Conservation (phyloP, 345 rosid species). For the Aegle marmelos region DNA sequence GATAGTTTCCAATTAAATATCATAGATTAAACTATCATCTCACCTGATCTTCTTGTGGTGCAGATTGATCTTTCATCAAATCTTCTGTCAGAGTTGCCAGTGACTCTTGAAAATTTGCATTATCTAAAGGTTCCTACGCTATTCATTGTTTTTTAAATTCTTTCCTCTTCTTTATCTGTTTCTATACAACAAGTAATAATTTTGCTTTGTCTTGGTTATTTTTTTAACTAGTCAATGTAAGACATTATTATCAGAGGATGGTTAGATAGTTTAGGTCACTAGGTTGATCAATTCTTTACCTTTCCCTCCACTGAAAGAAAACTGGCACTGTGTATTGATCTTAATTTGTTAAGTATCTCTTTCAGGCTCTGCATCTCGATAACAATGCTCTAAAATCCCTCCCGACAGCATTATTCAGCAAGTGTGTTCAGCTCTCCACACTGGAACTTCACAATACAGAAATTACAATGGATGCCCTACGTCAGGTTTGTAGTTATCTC, state of each 20-base stretch:
- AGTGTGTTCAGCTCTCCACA: constrained; percentile 65
- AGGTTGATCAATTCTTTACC: neutral
- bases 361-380: constrained; percentile 62
- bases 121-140: constrained; percentile 57
- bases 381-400: constrained; percentile 71
- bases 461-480: constrained; percentile 69
- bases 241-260: neutral
- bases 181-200: neutral
- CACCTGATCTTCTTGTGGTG: constrained; percentile 10
- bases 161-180: neutral
- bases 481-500: constrained; percentile 50
- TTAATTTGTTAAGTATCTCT: neutral
- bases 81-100: constrained; percentile 67
- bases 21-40: neutral
- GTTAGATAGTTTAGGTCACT: neutral
- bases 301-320: neutral
- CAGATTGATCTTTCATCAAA: constrained; percentile 93
- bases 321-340: neutral
- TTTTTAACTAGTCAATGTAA: neutral
- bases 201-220: neutral
- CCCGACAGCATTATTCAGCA: constrained; percentile 56
- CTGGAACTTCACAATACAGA: constrained; percentile 88
- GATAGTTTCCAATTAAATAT: neutral
- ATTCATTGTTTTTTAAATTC: neutral
- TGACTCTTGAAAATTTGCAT: constrained; percentile 49